phyloP scores from a whole-genome alignment of 2,329 filamentous ascomycete genomes.

The Colletotrichum plurivorum region DNA sequence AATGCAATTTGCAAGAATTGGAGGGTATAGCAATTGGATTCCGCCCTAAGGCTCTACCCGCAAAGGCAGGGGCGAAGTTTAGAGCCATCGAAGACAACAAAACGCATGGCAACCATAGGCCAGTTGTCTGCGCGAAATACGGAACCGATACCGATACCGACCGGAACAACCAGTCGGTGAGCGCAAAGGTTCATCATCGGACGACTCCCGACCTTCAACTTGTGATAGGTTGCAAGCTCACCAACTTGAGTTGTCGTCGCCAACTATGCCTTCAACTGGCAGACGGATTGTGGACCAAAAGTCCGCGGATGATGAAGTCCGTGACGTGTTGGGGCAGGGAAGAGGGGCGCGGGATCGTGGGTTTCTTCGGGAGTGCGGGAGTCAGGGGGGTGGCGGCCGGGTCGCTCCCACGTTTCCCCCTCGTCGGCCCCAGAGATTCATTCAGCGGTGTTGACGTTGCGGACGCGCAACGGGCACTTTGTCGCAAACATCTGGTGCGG shows the following conservation, averaged over 20 bases:
- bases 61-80: neutral
- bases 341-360: too few species aligned
- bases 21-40: too few species aligned
- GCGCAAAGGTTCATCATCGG: too few species aligned
- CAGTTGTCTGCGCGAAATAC: neutral
- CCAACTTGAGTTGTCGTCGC: neutral
- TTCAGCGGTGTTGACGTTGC: neutral
- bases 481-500: too few species aligned
- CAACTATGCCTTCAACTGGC: neutral
- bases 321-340: constrained; percentile 9
- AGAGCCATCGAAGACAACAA: neutral
- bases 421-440: constrained; percentile 2
- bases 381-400: neutral
- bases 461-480: neutral
- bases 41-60: neutral
- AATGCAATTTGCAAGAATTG: too few species aligned
- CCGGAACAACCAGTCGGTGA: neutral
- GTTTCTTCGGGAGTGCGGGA: neutral
- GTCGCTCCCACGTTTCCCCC: neutral
- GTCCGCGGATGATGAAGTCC: neutral
- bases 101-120: neutral
- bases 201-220: neutral
- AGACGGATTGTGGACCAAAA: neutral
- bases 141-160: constrained; percentile 19
- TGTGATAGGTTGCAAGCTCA: neutral